Conservation (phyloP, 1,139 yeast genomes). For the Suzukiozyma palmioleophila region DNA sequence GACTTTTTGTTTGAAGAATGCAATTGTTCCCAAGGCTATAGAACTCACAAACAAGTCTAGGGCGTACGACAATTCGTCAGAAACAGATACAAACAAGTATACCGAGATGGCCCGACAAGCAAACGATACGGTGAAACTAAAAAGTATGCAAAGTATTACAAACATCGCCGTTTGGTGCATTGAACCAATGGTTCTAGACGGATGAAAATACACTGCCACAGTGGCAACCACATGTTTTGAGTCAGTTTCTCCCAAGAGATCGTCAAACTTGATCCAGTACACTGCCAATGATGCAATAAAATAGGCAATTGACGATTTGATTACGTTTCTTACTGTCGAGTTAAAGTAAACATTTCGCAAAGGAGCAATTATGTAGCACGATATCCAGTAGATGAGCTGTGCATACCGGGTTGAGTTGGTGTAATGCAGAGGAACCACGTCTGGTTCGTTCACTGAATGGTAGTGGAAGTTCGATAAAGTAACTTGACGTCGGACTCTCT, state of each 20-base stretch:
- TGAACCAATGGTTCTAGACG: slow-evolving; percentile 73
- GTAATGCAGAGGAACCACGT: too few species aligned
- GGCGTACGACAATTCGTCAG: slow-evolving; percentile 48
- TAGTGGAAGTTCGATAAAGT: slow-evolving; percentile 14
- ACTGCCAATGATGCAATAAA: slow-evolving; percentile 71
- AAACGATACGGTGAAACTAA: slow-evolving; percentile 53
- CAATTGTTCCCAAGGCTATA: slow-evolving; percentile 58
- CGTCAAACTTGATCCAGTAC: slow-evolving; percentile 56
- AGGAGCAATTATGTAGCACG: not conserved
- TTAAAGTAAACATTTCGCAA: slow-evolving; percentile 10
- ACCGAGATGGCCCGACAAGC: slow-evolving; percentile 53
- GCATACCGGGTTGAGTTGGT: not conserved
- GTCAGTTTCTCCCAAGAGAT: slow-evolving; percentile 60
- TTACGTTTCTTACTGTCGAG: slow-evolving; percentile 28
- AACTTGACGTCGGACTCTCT: slow-evolving; percentile 32
- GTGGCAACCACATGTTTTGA: slow-evolving; percentile 82
- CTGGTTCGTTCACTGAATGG: not conserved
- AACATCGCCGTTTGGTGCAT: slow-evolving; percentile 72
- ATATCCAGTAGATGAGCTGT: not conserved
- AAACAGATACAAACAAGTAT: slow-evolving; percentile 40
- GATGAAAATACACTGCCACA: slow-evolving; percentile 80
- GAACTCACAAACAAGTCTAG: slow-evolving; percentile 56
- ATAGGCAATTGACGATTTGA: slow-evolving; percentile 72
- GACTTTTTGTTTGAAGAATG: slow-evolving; percentile 65
- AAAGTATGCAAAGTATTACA: slow-evolving; percentile 52